phyloP scores from a whole-genome alignment of 192 early-diverging fungal species.

The Backusella morwellensis region DNA sequence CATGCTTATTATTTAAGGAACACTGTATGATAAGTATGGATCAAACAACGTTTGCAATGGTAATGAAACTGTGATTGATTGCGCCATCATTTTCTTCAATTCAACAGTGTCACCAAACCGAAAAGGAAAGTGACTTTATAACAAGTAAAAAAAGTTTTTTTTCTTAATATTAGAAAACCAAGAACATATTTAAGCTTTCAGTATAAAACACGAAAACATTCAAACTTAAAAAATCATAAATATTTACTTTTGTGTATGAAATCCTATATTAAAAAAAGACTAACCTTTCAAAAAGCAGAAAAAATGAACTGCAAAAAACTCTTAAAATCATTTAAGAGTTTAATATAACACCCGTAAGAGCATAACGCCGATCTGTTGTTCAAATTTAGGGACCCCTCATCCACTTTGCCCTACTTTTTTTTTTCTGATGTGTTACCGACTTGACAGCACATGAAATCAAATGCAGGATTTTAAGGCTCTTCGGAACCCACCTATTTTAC shows the following conservation, averaged over 20 bases:
- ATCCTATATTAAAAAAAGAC: background rate
- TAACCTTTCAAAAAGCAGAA: background rate
- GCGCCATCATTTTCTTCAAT: too few relatives aligned
- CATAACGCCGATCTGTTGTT: background rate
- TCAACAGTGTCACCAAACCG: background rate
- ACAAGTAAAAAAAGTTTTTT: too few relatives aligned
- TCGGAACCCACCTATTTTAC: background rate
- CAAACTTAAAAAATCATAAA: background rate
- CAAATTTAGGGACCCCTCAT: background rate
- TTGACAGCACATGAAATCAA: constrained; percentile 1
- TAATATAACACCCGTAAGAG: background rate
- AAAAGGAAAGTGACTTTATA: background rate
- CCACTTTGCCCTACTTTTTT: background rate
- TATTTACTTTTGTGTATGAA: background rate
- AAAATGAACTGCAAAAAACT: background rate
- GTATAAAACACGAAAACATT: background rate
- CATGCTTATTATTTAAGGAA: too few relatives aligned
- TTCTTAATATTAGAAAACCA: background rate
- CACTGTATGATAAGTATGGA: too few relatives aligned
- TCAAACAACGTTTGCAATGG: too few relatives aligned
- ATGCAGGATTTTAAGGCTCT: background rate
- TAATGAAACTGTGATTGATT: too few relatives aligned
- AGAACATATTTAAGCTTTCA: too few relatives aligned
- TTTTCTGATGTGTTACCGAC: background rate
- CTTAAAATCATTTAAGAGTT: background rate